phyloP scores from a whole-genome alignment of 164 flowering plant genomes.

The Echeveria elegans region DNA sequence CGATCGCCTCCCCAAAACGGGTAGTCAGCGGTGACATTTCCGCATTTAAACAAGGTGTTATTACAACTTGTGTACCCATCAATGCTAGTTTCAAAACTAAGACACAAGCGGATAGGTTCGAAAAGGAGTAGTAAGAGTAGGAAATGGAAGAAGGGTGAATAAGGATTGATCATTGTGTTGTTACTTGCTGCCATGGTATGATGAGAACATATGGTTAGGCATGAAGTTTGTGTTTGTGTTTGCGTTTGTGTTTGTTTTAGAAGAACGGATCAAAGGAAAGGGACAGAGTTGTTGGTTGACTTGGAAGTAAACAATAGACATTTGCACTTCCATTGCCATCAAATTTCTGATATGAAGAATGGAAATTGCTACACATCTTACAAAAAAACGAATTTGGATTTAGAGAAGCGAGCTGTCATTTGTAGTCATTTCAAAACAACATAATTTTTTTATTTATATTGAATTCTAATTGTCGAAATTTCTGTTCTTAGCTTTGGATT shows the following conservation, averaged over 20 bases:
- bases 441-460: too few relatives aligned
- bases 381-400: too few relatives aligned
- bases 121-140: neutral
- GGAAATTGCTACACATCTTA: too few relatives aligned
- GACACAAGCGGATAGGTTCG: neutral
- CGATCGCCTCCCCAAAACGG: constrained; percentile 36
- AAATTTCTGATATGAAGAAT: neutral
- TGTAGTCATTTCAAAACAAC: too few relatives aligned
- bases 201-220: neutral
- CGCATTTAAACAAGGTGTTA: constrained; percentile 18
- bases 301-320: neutral
- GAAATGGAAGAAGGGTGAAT: neutral
- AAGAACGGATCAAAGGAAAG: neutral
- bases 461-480: too few relatives aligned
- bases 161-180: neutral
- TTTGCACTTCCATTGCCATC: neutral
- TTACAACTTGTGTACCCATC: constrained; percentile 19
- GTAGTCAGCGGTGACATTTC: constrained; percentile 17
- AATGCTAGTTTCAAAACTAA: neutral
- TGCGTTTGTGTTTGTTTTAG: too few relatives aligned
- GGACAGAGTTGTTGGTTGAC: neutral
- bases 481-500: too few relatives aligned
- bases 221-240: too few relatives aligned
- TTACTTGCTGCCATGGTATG: neutral
- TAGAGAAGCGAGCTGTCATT: too few relatives aligned